Base-by-base conservation (phyloP, 2,329 filamentous ascomycete species). In the Fusarium virguliforme region DNA sequence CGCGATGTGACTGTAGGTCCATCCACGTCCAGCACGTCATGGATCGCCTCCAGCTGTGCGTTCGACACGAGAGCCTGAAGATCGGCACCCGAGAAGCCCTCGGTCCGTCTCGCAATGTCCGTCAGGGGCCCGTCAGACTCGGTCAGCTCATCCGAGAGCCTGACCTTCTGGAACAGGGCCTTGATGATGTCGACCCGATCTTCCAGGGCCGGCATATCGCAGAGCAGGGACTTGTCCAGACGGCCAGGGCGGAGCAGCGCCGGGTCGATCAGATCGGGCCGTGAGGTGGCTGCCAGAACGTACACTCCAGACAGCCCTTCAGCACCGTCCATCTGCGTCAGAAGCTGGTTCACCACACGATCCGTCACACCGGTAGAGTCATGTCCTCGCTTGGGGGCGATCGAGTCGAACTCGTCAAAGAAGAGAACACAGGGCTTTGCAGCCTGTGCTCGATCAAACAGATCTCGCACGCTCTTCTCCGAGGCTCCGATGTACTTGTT, bases 401-500 rank as follows among this genome's bases (percentile, higher is more conserved):
- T 98, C 40, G 93, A 95, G 83, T 99, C 96, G 78, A 99, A 99
- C 80, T 99, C 96, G 78, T 99, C 96, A 78, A 99, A 99, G 86
- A 99, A 99, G 8, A 99, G 86, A 5, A 99, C 93, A 75, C 96
- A 98, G 0, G 97, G 97, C 65, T 92, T 90, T 5, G 96, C 96
- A 4, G 96, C 95, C 77, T 92, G 91, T 0, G 96, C 96, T 43
- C 96, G 90, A 78, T 97, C 95, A 77, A 99, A 99, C 1, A 99
- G 86, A 79, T 99, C 96, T 43, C 97, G 91, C 7, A 99, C 95
- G 67, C 91, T 94, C 85, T 99, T 99, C 78, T 99, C 96, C 30
- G 93, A 97, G 1, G 96, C 96, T 77, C 96, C 96, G 65, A 99
- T 99, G 80, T 99, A 99, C 83, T 99, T 99, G 86, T 99, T 99